A percentile compares a stretch with the other conserved stretches of the same genome.
phyloP scores from a whole-genome alignment of 1,284 basidiomycete genomes.

The Moesziomyces antarcticus region DNA sequence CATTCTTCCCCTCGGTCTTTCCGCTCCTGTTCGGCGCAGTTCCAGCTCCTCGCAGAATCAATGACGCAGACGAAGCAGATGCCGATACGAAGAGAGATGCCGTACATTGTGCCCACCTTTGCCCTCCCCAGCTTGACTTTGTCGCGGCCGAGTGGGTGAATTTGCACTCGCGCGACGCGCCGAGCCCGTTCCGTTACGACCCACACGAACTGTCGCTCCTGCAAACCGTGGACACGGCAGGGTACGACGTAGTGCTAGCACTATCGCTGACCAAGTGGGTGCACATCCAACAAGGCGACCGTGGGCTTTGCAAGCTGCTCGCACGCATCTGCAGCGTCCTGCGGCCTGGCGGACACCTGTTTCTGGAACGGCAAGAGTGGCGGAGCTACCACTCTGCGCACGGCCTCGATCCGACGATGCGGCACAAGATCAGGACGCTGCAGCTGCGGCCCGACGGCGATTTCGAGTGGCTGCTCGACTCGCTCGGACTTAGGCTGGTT shows the following conservation, averaged over 20 bases:
- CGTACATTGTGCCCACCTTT: background rate
- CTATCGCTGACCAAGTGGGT: slow-evolving; percentile 53
- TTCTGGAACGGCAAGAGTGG: slow-evolving; percentile 43
- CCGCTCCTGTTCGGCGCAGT: slow-evolving; percentile 24
- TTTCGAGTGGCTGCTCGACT: slow-evolving; percentile 31
- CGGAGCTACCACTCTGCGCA: slow-evolving; percentile 25
- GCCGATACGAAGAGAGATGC: background rate
- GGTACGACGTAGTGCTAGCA: slow-evolving; percentile 16
- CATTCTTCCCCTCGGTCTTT: slow-evolving; percentile 32
- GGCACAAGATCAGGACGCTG: slow-evolving; percentile 21
- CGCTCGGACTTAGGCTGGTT: slow-evolving; percentile 10
- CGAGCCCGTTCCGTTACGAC: background rate
- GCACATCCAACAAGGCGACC: slow-evolving; percentile 38
- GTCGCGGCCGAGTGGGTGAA: slow-evolving; percentile 25
- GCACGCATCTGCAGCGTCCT: slow-evolving; percentile 23
- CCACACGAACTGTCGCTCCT: background rate
- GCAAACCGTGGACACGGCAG: background rate
- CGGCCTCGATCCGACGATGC: slow-evolving; percentile 13
- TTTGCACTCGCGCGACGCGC: background rate
- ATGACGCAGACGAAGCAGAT: too few species aligned
- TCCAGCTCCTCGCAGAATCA: background rate
- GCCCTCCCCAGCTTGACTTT: slow-evolving; percentile 11
- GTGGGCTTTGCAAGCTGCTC: slow-evolving; percentile 22
- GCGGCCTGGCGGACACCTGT: slow-evolving; percentile 6
- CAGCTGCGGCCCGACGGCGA: slow-evolving; percentile 32